phyloP scores from a whole-genome alignment of 2,329 filamentous ascomycete species.

The Colletotrichum lupini region DNA sequence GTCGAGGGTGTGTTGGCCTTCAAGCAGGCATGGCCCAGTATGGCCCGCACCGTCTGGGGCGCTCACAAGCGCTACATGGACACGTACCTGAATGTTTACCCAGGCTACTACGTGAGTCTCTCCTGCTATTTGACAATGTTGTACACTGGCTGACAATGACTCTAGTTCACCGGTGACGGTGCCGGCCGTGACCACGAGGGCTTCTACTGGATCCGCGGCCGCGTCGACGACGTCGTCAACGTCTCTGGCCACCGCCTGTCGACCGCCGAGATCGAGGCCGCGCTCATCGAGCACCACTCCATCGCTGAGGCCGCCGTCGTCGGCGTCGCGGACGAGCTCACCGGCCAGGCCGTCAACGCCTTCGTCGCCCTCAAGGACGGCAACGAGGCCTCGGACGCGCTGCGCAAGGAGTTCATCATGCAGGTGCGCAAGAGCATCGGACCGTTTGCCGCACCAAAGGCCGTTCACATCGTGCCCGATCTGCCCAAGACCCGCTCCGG shows the following conservation, averaged over 20 bases:
- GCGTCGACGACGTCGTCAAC: constrained; percentile 98
- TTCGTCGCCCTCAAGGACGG: constrained; percentile 94
- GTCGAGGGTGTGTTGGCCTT: constrained; percentile 97
- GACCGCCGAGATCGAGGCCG: constrained; percentile 97
- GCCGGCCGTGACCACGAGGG: constrained; percentile 96
- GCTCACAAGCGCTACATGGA: constrained; percentile 99
- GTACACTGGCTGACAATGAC: not conserved
- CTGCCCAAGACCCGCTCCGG: constrained; percentile 97
- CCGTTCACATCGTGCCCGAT: constrained; percentile 89
- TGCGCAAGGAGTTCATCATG: constrained; percentile 92
- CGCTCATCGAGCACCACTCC: constrained; percentile 88
- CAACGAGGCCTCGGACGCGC: constrained; percentile 78
- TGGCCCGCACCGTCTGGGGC: constrained; percentile 97
- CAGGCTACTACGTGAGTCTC: constrained; percentile 91
- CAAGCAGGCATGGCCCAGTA: constrained; percentile 98
- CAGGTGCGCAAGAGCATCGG: constrained; percentile 98
- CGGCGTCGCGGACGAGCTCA: constrained; percentile 91
- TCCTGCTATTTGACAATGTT: not conserved
- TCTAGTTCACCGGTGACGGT: constrained; percentile 88
- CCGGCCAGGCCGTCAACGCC: constrained; percentile 96
- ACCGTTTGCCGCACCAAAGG: constrained; percentile 96
- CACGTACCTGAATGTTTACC: constrained; percentile 97
- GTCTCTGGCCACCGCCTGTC: constrained; percentile 96
- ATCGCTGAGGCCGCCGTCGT: constrained; percentile 97
- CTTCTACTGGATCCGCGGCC: constrained; percentile 99